A percentile compares a stretch with the other conserved stretches of the same genome.
These are phyloP conservation scores for Diaporthe citrichinensis DNA, from an alignment of 2,329 filamentous ascomycete genomes.

Conservation along the genomic window DNA sequence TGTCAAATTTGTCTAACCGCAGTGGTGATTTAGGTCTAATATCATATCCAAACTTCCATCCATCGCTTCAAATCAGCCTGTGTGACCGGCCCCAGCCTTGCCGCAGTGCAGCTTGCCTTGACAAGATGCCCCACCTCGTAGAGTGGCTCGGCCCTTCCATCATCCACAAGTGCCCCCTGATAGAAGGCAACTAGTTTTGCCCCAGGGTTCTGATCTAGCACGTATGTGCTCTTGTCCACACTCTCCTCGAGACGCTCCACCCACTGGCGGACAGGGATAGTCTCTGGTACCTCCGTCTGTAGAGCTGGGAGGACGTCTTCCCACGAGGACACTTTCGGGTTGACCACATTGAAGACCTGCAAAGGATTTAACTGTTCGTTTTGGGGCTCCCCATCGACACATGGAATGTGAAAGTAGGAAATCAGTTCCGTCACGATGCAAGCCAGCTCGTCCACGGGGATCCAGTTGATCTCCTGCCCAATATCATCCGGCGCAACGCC, in stretches of 20 bases:
- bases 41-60: not conserved
- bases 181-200: conserved; percentile 21
- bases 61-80: too few species aligned
- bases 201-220: conserved; percentile 10
- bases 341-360: conserved; percentile 27
- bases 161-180: not conserved
- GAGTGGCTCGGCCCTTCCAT: conserved; percentile 4
- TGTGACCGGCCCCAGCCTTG: too few species aligned
- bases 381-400: not conserved
- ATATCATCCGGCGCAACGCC: conserved; percentile 11
- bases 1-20: too few species aligned
- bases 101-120: too few species aligned
- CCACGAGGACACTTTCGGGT: not conserved
- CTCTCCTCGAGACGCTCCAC: not conserved
- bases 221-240: not conserved
- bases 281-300: not conserved
- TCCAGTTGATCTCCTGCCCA: conserved; percentile 34
- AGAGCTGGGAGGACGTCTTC: conserved; percentile 14
- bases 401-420: not conserved
- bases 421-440: conserved; percentile 19
- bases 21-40: too few species aligned
- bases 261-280: not conserved
- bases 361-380: not conserved
- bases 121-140: conserved; percentile 3
- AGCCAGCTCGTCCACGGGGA: conserved; percentile 31